phyloP scores from a whole-genome alignment of 108 stramenopile genomes.

The Nitzschia palea region DNA sequence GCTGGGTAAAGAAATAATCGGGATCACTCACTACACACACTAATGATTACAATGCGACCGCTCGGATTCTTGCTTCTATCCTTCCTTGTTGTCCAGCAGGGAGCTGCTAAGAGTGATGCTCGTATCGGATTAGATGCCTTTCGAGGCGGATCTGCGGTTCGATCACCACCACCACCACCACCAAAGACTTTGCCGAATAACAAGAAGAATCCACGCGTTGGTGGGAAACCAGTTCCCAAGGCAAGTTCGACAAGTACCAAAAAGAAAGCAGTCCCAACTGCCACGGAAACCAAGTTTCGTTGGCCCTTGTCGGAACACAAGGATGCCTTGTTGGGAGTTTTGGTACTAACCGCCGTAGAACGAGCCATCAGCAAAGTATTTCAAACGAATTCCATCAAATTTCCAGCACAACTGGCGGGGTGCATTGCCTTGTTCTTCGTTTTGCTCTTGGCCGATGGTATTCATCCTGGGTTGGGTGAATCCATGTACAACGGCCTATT shows the following conservation, averaged over 20 bases:
- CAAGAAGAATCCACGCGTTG: too few species aligned
- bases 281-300: not conserved
- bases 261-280: too few species aligned
- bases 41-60: too few species aligned
- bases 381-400: conserved; percentile 43
- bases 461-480: conserved; percentile 59
- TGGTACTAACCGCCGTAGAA: conserved; percentile 51
- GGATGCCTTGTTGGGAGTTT: conserved; percentile 22
- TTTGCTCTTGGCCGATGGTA: conserved; percentile 45
- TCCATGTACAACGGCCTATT: conserved; percentile 43
- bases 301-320: conserved; percentile 4
- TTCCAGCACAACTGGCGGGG: conserved; percentile 73
- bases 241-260: not conserved
- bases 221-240: too few species aligned
- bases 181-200: too few species aligned
- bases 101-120: too few species aligned
- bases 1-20: too few species aligned
- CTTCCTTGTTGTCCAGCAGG: too few species aligned
- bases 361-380: conserved; percentile 59
- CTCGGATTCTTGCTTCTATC: too few species aligned
- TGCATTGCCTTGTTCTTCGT: conserved; percentile 61
- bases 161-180: not conserved
- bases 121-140: too few species aligned
- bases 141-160: conserved; percentile 2
- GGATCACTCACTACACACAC: too few species aligned